These are phyloP conservation scores for Aspergillus fijiensis DNA, from an alignment of 2,329 filamentous ascomycete species.

Conservation along the genomic window DNA sequence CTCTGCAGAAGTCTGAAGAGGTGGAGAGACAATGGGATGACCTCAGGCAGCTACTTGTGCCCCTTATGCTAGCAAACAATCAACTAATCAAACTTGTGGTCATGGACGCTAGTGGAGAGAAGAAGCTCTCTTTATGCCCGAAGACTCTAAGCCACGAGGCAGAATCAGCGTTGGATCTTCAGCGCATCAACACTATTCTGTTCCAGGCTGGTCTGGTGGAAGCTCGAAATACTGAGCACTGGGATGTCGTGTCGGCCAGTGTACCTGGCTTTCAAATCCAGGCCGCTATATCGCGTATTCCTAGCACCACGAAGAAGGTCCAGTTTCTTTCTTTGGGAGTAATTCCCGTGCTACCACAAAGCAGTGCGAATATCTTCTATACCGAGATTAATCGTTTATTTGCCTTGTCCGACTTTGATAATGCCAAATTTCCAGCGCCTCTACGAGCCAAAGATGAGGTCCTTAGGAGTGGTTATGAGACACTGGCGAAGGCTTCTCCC, in stretches of 20 bases:
- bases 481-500: constrained; percentile 52
- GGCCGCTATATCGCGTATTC: constrained; percentile 69
- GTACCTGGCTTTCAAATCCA: constrained; percentile 61
- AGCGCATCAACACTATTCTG: constrained; percentile 54
- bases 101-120: constrained; percentile 50
- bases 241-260: constrained; percentile 70
- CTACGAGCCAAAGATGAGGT: not conserved
- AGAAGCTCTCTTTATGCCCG: constrained; percentile 35
- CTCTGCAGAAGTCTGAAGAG: constrained; percentile 52
- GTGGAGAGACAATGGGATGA: constrained; percentile 64
- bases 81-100: constrained; percentile 57
- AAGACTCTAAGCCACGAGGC: not conserved
- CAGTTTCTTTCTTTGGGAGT: constrained; percentile 84
- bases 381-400: constrained; percentile 78
- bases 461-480: constrained; percentile 35
- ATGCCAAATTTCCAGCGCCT: constrained; percentile 48
- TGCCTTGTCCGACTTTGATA: constrained; percentile 72
- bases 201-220: constrained; percentile 65
- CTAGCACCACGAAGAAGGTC: constrained; percentile 67
- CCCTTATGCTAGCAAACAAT: constrained; percentile 70
- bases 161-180: constrained; percentile 24
- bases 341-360: constrained; percentile 58
- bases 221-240: constrained; percentile 54
- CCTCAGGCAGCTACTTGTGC: constrained; percentile 59
- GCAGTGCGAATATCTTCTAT: constrained; percentile 66